phyloP scores from a whole-genome alignment of 495 filamentous ascomycete species.

The Aspergillus nanangensis region DNA sequence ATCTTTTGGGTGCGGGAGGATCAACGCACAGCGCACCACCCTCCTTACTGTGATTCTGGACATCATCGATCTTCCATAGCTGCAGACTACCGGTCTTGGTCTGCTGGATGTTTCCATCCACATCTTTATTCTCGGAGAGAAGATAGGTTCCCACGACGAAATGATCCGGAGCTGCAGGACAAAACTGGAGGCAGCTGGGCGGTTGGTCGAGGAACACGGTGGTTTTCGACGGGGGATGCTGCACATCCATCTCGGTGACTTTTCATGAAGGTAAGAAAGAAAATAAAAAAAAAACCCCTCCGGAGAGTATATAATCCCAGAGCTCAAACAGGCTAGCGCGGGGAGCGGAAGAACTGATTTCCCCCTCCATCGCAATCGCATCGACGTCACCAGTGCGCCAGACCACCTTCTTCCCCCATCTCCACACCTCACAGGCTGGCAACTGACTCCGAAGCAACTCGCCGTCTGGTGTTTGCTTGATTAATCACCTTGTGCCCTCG shows the following conservation, averaged over 20 bases:
- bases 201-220: conserved; percentile 52
- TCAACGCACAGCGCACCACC: too few species aligned
- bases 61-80: conserved; percentile 52
- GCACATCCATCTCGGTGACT: too few species aligned
- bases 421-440: too few species aligned
- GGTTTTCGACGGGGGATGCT: conserved; percentile 26
- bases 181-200: conserved; percentile 84
- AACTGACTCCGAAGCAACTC: too few species aligned
- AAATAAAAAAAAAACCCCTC: conserved; percentile 6
- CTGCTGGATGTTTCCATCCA: conserved; percentile 39
- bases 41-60: conserved; percentile 46
- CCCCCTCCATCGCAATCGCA: too few species aligned
- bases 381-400: too few species aligned
- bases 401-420: too few species aligned
- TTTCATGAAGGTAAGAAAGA: conserved; percentile 1
- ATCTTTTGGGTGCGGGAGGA: too few species aligned
- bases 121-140: conserved; percentile 49
- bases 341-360: conserved; percentile 9
- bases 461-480: too few species aligned
- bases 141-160: conserved; percentile 87
- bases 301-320: conserved; percentile 6
- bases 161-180: conserved; percentile 55
- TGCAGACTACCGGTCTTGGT: conserved; percentile 68
- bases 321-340: conserved; percentile 5
- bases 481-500: too few species aligned